Base-by-base conservation (phyloP, 139 green algal genomes). In the Chlorella sp. region DNA sequence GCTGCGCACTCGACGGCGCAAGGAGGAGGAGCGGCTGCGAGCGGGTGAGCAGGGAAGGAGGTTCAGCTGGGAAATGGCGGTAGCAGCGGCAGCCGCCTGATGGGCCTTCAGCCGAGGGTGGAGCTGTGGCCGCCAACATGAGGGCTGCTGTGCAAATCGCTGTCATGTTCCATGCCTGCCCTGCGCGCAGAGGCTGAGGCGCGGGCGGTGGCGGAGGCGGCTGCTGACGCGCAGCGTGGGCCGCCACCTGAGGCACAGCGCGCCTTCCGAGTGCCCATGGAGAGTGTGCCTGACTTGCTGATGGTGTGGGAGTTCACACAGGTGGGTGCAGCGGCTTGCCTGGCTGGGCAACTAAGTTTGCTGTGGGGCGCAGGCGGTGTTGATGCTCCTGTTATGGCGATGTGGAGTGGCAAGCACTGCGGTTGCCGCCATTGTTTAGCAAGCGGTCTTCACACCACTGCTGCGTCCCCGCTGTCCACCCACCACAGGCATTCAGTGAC, bases 241-340 rank as follows among this genome's bases (percentile, higher is more conserved):
- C 67, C 83, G 13, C 91, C 93, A 30, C 94, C 94, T 28, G 15
- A 47, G 16, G 85, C 91, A 1, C 74, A 25, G 9, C 73, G 80
- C 0, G 69, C 34, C 51, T 95, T 90, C 47, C 78, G 94, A 3
- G 70, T 95, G 75, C 87, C 90, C 3, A 73, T 55, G 16, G 36
- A 89, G 32, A 78, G 89, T 70, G 57, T 97, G 26, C 85, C 87
- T 12, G 88, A 95, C 16, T 62, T 96, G 57, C 86, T 97, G 32
- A 87, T 90, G 51, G 75, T 94, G 0, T 97, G 94, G 94, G 93
- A 96, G 88, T 87, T 96, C 74, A 84, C 74, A 1, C 88, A 92
- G 76, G 87, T 90, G 17, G 9, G 39, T 38, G 25, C 23, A 21
- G 15, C 12, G 44, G 44, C 11, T 41, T 44, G 67, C n/a, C n/a